Conservation (phyloP, 1,139 yeast species). For the Diutina ranongensis region DNA sequence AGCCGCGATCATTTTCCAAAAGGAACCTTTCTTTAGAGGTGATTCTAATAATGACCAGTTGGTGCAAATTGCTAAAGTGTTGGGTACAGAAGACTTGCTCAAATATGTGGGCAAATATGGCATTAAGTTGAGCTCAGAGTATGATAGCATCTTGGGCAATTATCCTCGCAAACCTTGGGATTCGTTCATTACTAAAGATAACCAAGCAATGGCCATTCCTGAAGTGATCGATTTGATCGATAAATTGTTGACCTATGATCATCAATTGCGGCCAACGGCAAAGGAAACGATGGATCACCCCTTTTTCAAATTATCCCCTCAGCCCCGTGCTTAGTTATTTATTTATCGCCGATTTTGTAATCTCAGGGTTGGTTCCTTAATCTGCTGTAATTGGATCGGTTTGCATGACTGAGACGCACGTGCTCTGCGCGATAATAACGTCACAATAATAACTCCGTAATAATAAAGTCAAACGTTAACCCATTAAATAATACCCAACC, state of each 20-base stretch:
- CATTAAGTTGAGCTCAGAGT: slow-evolving; percentile 45
- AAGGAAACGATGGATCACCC: slow-evolving; percentile 61
- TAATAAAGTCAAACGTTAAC: too few species aligned
- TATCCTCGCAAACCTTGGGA: slow-evolving; percentile 61
- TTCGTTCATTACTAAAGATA: slow-evolving; percentile 40
- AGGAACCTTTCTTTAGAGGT: slow-evolving; percentile 73
- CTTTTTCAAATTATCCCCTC: slow-evolving; percentile 12
- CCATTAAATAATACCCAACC: too few species aligned
- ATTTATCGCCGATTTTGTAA: too few species aligned
- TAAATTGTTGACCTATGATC: slow-evolving; percentile 56
- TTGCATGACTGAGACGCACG: neutral
- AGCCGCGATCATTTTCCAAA: slow-evolving; percentile 65
- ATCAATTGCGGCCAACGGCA: slow-evolving; percentile 65
- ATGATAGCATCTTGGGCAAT: slow-evolving; percentile 48
- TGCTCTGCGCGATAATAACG: too few species aligned
- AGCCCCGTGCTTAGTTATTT: neutral
- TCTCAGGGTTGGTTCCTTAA: too few species aligned
- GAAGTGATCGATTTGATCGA: slow-evolving; percentile 58
- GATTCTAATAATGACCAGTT: slow-evolving; percentile 70
- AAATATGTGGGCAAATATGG: slow-evolving; percentile 52
- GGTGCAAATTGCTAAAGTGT: slow-evolving; percentile 65
- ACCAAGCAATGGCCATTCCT: slow-evolving; percentile 44
- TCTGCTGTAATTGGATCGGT: neutral
- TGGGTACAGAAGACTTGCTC: slow-evolving; percentile 61
- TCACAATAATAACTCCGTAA: too few species aligned